Conservation (phyloP, 108 stramenopile species). For the Nitzschia inconspicua region DNA sequence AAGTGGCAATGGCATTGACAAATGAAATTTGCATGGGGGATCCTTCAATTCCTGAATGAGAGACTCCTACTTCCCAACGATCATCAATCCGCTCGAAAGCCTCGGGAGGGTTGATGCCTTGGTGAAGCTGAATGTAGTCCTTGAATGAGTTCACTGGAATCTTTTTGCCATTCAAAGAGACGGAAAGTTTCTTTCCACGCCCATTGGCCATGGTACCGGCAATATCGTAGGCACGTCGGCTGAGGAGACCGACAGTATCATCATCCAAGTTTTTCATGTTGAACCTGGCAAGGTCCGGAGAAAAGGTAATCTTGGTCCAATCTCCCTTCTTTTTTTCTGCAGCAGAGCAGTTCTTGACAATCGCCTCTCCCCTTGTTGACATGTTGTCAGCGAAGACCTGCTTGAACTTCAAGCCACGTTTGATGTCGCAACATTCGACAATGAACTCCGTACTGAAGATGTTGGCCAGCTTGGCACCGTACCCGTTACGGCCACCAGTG, state of each 20-base stretch:
- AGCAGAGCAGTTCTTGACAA: constrained; percentile 57
- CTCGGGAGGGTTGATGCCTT: constrained; percentile 73
- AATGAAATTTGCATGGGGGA: constrained; percentile 94
- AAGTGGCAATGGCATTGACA: constrained; percentile 96
- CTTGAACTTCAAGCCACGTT: constrained; percentile 65
- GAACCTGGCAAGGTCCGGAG: constrained; percentile 91
- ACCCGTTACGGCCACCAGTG: constrained; percentile 99
- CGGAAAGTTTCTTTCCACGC: constrained; percentile 82
- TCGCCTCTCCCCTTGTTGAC: constrained; percentile 63
- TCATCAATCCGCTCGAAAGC: constrained; percentile 86
- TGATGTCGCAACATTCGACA: constrained; percentile 90
- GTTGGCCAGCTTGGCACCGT: constrained; percentile 99
- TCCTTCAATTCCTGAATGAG: constrained; percentile 63
- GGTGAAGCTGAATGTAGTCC: constrained; percentile 90
- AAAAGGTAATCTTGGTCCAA: constrained; percentile 96
- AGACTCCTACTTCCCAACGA: constrained; percentile 96
- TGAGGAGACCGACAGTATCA: constrained; percentile 89
- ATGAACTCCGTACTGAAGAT: constrained; percentile 92
- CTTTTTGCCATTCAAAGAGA: constrained; percentile 91
- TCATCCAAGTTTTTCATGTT: constrained; percentile 88
- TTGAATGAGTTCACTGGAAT: constrained; percentile 89
- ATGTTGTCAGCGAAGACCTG: constrained; percentile 95
- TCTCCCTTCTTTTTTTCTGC: constrained; percentile 82
- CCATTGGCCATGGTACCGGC: constrained; percentile 89
- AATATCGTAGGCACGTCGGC: constrained; percentile 98